Percentiles rank a stretch among this genome's conserved stretches.
phyloP scores from a whole-genome alignment of 305 asterid genomes.

The Petunia hybrid region DNA sequence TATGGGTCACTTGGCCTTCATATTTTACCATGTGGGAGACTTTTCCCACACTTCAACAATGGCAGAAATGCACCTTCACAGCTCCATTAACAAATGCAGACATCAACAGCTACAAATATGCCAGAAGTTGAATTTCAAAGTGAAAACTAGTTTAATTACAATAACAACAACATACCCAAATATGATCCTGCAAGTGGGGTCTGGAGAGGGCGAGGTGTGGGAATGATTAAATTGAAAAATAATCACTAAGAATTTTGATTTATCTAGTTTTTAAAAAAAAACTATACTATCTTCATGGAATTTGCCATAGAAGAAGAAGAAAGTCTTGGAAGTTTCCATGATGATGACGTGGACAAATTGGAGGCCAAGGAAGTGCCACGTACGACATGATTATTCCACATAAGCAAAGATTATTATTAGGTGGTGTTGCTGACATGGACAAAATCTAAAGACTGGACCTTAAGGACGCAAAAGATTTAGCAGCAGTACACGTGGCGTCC shows the following conservation, averaged over 20 bases:
- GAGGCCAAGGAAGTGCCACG: slow-evolving; percentile 36
- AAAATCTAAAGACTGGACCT: slow-evolving; percentile 37
- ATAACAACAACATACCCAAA: no score
- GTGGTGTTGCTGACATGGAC: slow-evolving; percentile 26
- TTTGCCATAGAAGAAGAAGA: no score
- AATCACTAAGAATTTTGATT: neutral
- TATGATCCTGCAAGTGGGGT: no score
- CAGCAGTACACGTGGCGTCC: slow-evolving; percentile 31
- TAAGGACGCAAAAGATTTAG: slow-evolving; percentile 15
- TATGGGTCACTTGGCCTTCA: no score
- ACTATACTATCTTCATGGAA: neutral
- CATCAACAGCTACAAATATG: slow-evolving; percentile 11
- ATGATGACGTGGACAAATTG: slow-evolving; percentile 36
- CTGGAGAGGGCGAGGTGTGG: no score
- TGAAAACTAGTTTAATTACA: no score
- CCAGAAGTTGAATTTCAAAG: no score
- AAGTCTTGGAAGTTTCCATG: no score
- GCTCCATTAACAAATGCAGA: slow-evolving; percentile 34
- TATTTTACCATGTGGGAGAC: no score
- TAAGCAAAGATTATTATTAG: neutral
- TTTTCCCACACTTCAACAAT: neutral
- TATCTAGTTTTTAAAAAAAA: neutral
- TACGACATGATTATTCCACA: neutral
- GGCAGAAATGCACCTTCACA: slow-evolving; percentile 34
- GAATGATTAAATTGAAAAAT: no score